phyloP scores from a whole-genome alignment of 2,329 filamentous ascomycete genomes.

The Phaeoacremonium minimum region DNA sequence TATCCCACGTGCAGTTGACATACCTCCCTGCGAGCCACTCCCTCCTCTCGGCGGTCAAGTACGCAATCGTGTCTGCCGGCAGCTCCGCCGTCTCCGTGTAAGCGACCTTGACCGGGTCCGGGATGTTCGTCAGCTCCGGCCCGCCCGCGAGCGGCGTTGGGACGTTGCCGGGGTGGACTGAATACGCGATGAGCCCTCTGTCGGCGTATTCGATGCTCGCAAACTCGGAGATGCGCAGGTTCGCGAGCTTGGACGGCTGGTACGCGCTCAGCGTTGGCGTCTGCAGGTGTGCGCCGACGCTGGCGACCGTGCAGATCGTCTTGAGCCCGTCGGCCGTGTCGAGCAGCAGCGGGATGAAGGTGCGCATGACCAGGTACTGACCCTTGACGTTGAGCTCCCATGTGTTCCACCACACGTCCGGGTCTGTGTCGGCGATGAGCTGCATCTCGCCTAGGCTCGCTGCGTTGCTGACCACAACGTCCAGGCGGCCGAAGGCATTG shows the following conservation, averaged over 20 bases:
- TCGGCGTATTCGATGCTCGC: conserved; percentile 33
- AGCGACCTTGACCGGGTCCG: too few relatives aligned
- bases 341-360: conserved; percentile 37
- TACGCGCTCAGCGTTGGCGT: conserved; percentile 30
- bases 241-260: conserved; percentile 36
- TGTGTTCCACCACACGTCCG: conserved; percentile 29
- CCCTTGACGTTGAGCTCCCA: conserved; percentile 46
- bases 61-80: conserved; percentile 5
- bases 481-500: not conserved
- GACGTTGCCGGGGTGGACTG: conserved; percentile 36
- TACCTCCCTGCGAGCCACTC: conserved; percentile 5
- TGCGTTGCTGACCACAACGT: conserved; percentile 3
- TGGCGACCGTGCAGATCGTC: conserved; percentile 36
- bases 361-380: conserved; percentile 35
- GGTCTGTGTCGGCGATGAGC: conserved; percentile 18
- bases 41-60: conserved; percentile 3
- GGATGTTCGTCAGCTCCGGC: too few relatives aligned
- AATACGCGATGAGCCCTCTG: conserved; percentile 32
- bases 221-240: conserved; percentile 40
- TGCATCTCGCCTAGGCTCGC: not conserved
- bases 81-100: too few relatives aligned
- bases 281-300: conserved; percentile 29
- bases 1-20: conserved; percentile 4
- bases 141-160: conserved; percentile 24
- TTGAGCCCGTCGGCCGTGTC: conserved; percentile 16